Conservation (phyloP, 1,284 basidiomycete species). For the Schizophyllum commune region DNA sequence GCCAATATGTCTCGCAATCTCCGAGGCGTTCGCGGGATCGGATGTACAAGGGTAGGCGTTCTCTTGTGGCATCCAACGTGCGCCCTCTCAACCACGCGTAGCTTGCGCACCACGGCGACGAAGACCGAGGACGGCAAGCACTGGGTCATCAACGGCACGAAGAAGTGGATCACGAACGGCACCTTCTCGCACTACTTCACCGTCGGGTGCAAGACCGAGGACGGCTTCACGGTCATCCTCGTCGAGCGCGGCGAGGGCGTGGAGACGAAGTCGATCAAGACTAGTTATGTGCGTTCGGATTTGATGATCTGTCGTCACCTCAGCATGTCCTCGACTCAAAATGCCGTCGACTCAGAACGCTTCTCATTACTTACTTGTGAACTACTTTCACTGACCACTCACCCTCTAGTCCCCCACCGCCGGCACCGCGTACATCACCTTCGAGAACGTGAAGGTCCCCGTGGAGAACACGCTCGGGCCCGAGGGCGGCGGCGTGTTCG, state of each 20-base stretch:
- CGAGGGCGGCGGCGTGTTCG: conserved; percentile 76
- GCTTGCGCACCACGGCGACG: conserved; percentile 68
- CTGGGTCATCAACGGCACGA: conserved; percentile 83
- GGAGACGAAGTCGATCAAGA: conserved; percentile 75
- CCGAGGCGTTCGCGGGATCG: conserved; percentile 89
- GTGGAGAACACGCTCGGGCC: conserved; percentile 84
- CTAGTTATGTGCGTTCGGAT: conserved; percentile 36
- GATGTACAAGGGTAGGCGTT: conserved; percentile 82
- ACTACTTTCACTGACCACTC: too few species aligned
- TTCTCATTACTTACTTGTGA: too few species aligned
- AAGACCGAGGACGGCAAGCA: conserved; percentile 76
- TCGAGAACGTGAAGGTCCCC: conserved; percentile 83
- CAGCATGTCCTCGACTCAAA: too few species aligned
- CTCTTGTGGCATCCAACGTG: conserved; percentile 49
- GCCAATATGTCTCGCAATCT: conserved; percentile 78
- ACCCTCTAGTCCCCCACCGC: conserved; percentile 67
- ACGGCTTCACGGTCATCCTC: conserved; percentile 75
- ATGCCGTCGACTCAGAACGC: too few species aligned
- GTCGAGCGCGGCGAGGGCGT: conserved; percentile 66
- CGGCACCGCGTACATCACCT: conserved; percentile 82
- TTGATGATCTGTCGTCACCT: too few species aligned
- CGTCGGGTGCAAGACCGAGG: conserved; percentile 53
- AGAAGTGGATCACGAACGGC: conserved; percentile 67
- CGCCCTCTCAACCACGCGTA: too few species aligned
- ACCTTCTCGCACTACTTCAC: conserved; percentile 46